A percentile compares a stretch with the other conserved stretches of the same genome.
Conservation (phyloP, 768 basidiomycete genomes). For the Russula griseocarnosa region DNA sequence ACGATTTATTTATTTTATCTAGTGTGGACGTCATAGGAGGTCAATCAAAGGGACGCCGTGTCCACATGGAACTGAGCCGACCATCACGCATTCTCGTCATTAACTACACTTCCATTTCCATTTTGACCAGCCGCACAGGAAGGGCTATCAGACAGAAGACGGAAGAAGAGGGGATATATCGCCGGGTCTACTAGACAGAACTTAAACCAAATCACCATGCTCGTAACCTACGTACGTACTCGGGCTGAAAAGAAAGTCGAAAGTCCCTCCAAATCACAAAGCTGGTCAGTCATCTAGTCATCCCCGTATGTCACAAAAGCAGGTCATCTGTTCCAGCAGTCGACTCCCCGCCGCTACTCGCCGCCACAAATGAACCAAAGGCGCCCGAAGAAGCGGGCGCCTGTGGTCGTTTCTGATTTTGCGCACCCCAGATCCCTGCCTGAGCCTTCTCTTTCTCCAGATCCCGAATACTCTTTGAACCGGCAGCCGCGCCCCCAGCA, state of each 20-base stretch:
- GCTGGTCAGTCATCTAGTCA: neutral
- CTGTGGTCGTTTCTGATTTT: constrained; percentile 27
- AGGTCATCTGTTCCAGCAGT: constrained; percentile 40
- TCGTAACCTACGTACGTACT: neutral
- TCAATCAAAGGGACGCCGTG: neutral
- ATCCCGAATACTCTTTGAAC: constrained; percentile 77
- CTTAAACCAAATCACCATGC: neutral
- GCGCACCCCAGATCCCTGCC: constrained; percentile 72
- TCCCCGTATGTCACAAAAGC: constrained; percentile 34
- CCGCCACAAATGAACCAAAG: constrained; percentile 33
- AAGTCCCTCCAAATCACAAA: neutral
- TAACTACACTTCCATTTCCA: neutral
- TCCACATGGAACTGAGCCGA: neutral
- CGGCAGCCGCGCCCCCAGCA: constrained; percentile 27
- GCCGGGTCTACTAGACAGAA: neutral
- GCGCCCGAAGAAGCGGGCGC: constrained; percentile 26
- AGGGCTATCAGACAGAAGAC: neutral
- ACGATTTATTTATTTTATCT: neutral
- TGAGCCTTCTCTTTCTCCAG: constrained; percentile 83
- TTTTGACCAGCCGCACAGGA: neutral
- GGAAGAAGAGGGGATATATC: neutral
- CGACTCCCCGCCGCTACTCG: constrained; percentile 26
- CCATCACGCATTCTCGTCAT: neutral
- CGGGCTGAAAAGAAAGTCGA: neutral
- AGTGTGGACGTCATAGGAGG: neutral